A percentile compares a stretch with the other conserved stretches of the same genome.
Conservation (phyloP, 2,329 filamentous ascomycete species). For the Botryotinia convoluta region DNA sequence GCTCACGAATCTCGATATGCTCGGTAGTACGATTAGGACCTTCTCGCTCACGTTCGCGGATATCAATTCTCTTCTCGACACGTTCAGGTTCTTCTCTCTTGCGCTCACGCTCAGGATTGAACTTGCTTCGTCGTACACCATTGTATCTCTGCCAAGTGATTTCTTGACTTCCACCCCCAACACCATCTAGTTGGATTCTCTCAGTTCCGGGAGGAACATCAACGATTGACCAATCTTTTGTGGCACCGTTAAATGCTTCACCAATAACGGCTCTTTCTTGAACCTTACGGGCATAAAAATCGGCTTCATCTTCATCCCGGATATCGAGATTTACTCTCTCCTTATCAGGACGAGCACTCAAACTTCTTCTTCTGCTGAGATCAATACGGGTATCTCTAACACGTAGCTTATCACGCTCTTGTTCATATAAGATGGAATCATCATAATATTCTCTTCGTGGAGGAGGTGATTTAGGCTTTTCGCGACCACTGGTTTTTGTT, state of each 20-base stretch:
- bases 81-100: conserved; percentile 18
- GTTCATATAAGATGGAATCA: conserved; percentile 65
- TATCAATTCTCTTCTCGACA: conserved; percentile 19
- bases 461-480: conserved; percentile 25
- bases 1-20: conserved; percentile 30
- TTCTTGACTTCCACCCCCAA: conserved; percentile 71
- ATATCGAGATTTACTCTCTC: conserved; percentile 31
- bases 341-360: conserved; percentile 33
- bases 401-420: conserved; percentile 34
- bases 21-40: conserved; percentile 22
- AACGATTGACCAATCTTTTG: conserved; percentile 75
- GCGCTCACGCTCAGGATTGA: conserved; percentile 64
- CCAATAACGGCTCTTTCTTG: conserved; percentile 67
- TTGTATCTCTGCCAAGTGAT: conserved; percentile 78
- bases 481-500: conserved; percentile 23
- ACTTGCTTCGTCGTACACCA: conserved; percentile 71
- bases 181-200: conserved; percentile 77
- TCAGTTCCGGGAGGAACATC: conserved; percentile 83
- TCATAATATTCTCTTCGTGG: conserved; percentile 49
- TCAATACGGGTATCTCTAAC: conserved; percentile 40
- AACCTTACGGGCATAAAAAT: conserved; percentile 65
- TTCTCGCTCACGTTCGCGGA: conserved; percentile 11
- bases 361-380: conserved; percentile 31
- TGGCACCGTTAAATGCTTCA: conserved; percentile 72
- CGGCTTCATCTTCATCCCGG: conserved; percentile 49